Percentiles rank a stretch among this genome's conserved stretches.
phyloP scores from a whole-genome alignment of 164 flowering plant genomes.

The Houttuynia cordata region DNA sequence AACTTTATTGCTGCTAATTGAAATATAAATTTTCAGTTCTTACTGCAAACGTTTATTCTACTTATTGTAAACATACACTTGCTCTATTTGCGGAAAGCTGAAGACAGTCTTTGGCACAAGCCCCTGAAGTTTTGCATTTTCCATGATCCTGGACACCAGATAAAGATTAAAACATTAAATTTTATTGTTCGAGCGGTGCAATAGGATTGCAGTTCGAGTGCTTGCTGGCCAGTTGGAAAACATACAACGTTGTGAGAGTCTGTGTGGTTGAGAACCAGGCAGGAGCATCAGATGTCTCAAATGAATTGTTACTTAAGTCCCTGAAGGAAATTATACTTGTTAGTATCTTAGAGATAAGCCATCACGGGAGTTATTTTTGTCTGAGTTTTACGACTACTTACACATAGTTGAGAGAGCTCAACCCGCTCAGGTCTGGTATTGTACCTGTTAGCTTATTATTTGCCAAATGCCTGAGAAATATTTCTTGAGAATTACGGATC shows the following conservation, averaged over 20 bases:
- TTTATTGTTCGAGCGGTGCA: conserved; percentile 1
- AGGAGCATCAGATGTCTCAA: conserved; percentile 58
- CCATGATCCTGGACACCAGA: conserved; percentile 37
- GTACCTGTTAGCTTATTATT: conserved; percentile 49
- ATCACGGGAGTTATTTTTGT: conserved; percentile 31
- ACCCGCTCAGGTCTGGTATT: conserved; percentile 52
- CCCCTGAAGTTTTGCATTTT: conserved; percentile 55
- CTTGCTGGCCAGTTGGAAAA: conserved; percentile 1
- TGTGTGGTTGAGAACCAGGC: conserved; percentile 66
- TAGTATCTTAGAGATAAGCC: conserved; percentile 46
- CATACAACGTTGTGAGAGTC: conserved; percentile 84
- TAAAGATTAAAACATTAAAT: background rate
- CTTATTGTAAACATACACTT: conserved; percentile 12
- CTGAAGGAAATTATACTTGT: conserved; percentile 51
- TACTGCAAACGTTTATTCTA: too few species aligned
- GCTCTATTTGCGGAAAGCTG: conserved; percentile 55
- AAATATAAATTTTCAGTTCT: too few species aligned
- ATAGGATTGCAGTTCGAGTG: background rate
- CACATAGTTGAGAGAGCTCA: conserved; percentile 66
- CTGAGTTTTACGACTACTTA: conserved; percentile 19
- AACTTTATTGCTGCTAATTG: background rate
- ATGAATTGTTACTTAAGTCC: conserved; percentile 82
- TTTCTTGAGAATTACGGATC: background rate
- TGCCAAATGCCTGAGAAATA: conserved; percentile 56
- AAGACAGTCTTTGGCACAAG: conserved; percentile 44